Base-by-base conservation (phyloP, 164 flowering plant species). In the Vitis rotundifolia region DNA sequence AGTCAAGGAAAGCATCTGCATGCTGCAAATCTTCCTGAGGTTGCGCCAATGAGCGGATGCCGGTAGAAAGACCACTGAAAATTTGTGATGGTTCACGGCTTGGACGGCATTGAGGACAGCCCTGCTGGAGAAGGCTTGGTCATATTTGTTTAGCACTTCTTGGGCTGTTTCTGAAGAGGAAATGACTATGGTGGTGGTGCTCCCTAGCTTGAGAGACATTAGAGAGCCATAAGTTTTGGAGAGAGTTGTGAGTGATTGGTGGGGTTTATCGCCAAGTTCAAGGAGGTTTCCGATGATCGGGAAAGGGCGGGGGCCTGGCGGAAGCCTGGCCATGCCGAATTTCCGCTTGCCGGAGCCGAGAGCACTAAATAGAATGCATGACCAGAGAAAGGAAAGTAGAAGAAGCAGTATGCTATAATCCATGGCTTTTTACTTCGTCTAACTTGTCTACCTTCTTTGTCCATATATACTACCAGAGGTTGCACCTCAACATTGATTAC, bases 81-180 rank as follows among this genome's bases (percentile, higher is more conserved):
- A 73, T 19, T 61, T 64, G 59, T 60, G 15, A 29, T 79, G 80
- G 71, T 66, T 63, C 14, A 13, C 58, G 3, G 78, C 80, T 1
- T 63, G 72, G 19, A 63, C 11, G 0, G 76, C 75, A 26, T 75
- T 73, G 0, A 74, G 76, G 18, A 64, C 10, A 7, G 59, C 5
- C 31, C 79, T 59, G 63, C 51, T 16, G 50, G 77, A 67, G n/a
- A 79, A 77, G 50, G 26, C 47, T 0, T 66, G 55, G 70, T 77
- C 85, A 2, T 79, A 64, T 49, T 71, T 77, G 44, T 80, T 79
- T 3, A 76, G 52, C 18, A 56, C 60, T 68, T 71, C 52, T 71
- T 67, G 37, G 22, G 78, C 75, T n/a, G 18, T 9, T 10, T 29
- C 16, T 5, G 71, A 54, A 1, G 75, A 67, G 9, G 68, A 61